Percentiles rank a stretch among this genome's conserved stretches.
Conservation (phyloP, 768 basidiomycete genomes). For the Kondoa malvinella region DNA sequence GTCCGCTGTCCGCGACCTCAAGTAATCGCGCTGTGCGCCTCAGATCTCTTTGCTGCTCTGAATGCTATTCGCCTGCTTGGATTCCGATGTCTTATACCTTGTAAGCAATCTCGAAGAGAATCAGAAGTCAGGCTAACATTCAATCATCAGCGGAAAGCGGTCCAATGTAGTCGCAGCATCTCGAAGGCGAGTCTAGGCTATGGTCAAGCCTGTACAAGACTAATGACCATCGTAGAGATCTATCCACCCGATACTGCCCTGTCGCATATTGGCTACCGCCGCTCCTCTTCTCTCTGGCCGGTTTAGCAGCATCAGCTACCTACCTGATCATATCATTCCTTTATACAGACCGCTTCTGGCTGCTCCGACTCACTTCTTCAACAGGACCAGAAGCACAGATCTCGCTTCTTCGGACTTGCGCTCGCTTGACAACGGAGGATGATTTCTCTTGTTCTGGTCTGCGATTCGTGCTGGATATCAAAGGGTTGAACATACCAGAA, state of each 20-base stretch:
- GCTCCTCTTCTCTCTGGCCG: not conserved
- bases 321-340: not conserved
- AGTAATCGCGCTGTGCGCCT: too few relatives aligned
- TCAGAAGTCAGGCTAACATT: not conserved
- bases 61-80: not conserved
- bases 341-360: not conserved
- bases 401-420: not conserved
- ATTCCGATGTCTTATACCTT: not conserved
- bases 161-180: not conserved
- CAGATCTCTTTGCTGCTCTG: not conserved
- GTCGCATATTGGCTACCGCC: not conserved
- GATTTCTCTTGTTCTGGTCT: not conserved
- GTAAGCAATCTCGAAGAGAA: not conserved
- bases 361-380: not conserved
- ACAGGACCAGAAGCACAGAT: not conserved
- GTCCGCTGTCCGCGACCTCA: too few relatives aligned
- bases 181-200: not conserved
- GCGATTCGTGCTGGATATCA: not conserved
- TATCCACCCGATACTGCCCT: not conserved
- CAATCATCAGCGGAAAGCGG: not conserved
- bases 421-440: not conserved
- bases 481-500: not conserved
- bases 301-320: not conserved
- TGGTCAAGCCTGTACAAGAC: not conserved
- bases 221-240: not conserved